Evolutionary conservation across 306 rosid genomes (phyloP).

Genomic region (Rosa persica): DNA sequence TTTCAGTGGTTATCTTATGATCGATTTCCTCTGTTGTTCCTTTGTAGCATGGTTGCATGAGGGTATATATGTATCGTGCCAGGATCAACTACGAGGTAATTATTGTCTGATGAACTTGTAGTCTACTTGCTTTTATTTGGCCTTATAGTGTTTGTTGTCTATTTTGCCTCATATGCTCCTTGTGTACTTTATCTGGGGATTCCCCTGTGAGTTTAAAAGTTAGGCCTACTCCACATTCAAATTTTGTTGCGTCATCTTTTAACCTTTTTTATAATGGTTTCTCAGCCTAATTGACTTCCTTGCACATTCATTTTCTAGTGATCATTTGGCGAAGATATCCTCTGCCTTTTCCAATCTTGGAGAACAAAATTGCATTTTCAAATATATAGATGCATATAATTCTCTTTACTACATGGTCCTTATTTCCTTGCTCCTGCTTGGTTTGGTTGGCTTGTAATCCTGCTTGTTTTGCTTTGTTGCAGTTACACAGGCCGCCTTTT

Average conservation of each 20-base stretch:
- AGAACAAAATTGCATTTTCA: too few relatives aligned
- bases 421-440: background rate
- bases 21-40: background rate
- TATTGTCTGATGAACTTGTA: conserved; percentile 50
- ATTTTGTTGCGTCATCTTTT: too few relatives aligned
- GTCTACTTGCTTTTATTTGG: conserved; percentile 23
- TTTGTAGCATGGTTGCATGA: conserved; percentile 70
- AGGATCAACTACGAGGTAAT: too few relatives aligned
- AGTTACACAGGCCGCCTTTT: background rate
- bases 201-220: too few relatives aligned
- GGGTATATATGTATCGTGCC: conserved; percentile 79
- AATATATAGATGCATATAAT: too few relatives aligned
- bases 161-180: too few relatives aligned
- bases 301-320: too few relatives aligned
- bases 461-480: conserved; percentile 16
- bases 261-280: too few relatives aligned
- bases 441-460: background rate
- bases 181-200: background rate
- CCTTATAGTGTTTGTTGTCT: background rate
- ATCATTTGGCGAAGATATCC: too few relatives aligned
- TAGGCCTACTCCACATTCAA: too few relatives aligned
- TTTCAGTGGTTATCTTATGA: conserved; percentile 15
- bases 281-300: background rate
- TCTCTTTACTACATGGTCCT: too few relatives aligned
- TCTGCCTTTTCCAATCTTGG: too few relatives aligned